Percentiles rank a stretch among this genome's conserved stretches.
Conservation (phyloP, 352 stramenopile species). For the Thraustotheca clavata region DNA sequence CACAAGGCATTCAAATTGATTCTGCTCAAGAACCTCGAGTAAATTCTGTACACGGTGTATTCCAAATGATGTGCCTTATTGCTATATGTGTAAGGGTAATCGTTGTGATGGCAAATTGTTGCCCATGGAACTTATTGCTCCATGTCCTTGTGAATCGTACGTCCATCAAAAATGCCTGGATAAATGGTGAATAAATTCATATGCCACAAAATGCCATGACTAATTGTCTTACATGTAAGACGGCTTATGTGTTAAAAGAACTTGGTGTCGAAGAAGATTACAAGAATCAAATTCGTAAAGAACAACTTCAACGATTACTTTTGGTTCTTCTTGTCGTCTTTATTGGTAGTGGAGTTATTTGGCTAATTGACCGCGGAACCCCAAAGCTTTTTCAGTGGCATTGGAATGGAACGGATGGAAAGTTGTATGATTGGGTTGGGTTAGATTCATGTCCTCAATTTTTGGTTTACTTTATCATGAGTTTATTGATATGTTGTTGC, state of each 20-base stretch:
- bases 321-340: constrained; percentile 7
- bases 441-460: neutral
- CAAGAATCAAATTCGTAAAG: neutral
- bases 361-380: constrained; percentile 11
- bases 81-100: too few species aligned
- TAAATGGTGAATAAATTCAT: neutral
- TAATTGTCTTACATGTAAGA: neutral
- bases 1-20: too few species aligned
- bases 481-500: neutral
- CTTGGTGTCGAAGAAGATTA: neutral
- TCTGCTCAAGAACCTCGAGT: too few species aligned
- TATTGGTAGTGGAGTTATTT: constrained; percentile 8
- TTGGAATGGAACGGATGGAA: constrained; percentile 10
- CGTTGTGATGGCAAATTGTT: too few species aligned
- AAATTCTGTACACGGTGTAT: too few species aligned
- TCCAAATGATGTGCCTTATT: too few species aligned
- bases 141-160: constrained; percentile 1
- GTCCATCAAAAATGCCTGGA: constrained; percentile 12
- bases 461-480: constrained; percentile 3
- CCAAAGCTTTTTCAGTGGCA: constrained; percentile 1
- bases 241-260: neutral
- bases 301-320: neutral
- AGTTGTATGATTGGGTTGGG: constrained; percentile 12
- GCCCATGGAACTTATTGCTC: constrained; percentile 17
- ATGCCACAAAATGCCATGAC: constrained; percentile 14